Base-by-base conservation (phyloP, 176 grass and related monocot genomes). In the Oryza meyeriana region DNA sequence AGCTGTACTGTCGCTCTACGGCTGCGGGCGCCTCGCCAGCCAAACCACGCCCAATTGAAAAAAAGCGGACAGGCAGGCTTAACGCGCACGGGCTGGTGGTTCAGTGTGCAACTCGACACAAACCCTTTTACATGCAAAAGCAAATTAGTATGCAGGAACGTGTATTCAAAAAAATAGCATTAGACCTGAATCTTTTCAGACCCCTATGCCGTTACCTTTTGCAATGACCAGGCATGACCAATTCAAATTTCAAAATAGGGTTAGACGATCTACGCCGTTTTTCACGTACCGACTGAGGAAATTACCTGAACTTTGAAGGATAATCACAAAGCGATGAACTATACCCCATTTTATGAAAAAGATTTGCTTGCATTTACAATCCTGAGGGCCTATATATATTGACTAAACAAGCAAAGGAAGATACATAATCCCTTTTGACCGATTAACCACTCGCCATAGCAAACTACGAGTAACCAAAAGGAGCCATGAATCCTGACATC, bases 401-500 rank as follows among this genome's bases (percentile, higher is more conserved):
- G n/a, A 40, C 10, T 40, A 69, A 24, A 25, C 20, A 20, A 39
- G 22, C 9, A 68, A 65, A 68, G 34, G 20, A 38, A 36, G n/a
- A 24, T 12, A n/a, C 22, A 69, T 1, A 24, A 38, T 25, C n/a
- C n/a, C 66, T 40, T 70, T 13, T 26, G n/a, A 25, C 25, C 0
- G n/a, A 59, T 59, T 59, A 59, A 59, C 36, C 35, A 70, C n/a
- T 40, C 10, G 50, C 20, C 50, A 59, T 24, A 59, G n/a, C 55
- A 59, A 59, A 59, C 8, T 25, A 59, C 58, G 48, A 40, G n/a
- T 41, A 65, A 62, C 77, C 62, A 32, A 42, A 39, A 79, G 62
- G 74, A 45, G 69, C 78, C 69, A 82, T 73, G 22, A 59, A n/a
- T 25, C 55, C n/a, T 25, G 80, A 59, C 69, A 74, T 28, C 22